These are phyloP conservation scores for Ogataea populi-albae DNA, from an alignment of 805 yeast genomes.

Conservation along the genomic window DNA sequence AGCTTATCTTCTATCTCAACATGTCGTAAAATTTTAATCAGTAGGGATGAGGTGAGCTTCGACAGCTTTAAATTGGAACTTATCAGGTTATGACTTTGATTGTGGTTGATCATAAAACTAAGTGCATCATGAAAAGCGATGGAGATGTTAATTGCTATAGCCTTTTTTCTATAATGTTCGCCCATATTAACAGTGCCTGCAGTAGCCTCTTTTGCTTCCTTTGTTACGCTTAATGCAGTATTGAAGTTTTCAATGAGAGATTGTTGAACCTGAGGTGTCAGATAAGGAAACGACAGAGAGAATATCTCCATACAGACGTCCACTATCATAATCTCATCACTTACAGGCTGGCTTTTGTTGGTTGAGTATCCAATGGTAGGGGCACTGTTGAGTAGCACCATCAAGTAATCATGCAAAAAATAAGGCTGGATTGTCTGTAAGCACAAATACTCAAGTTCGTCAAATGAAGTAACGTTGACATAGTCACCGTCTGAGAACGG, in stretches of 20 bases:
- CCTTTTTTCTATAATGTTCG: slow-evolving; percentile 32
- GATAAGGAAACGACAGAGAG: slow-evolving; percentile 62
- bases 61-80: slow-evolving; percentile 18
- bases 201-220: slow-evolving; percentile 10
- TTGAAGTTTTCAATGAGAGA: slow-evolving; percentile 83
- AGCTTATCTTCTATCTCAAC: slow-evolving; percentile 10
- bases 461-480: slow-evolving; percentile 31
- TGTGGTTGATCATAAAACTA: slow-evolving; percentile 26
- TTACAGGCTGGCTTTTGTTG: slow-evolving; percentile 36
- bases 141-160: slow-evolving; percentile 59
- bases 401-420: slow-evolving; percentile 41
- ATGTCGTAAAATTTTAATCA: slow-evolving; percentile 30
- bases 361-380: slow-evolving; percentile 35
- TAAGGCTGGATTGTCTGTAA: slow-evolving; percentile 39
- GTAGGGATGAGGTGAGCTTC: slow-evolving; percentile 19
- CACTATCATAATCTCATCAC: slow-evolving; percentile 52
- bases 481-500: slow-evolving; percentile 28
- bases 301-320: slow-evolving; percentile 79
- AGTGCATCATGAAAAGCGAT: slow-evolving; percentile 60
- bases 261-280: slow-evolving; percentile 77
- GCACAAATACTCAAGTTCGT: slow-evolving; percentile 32
- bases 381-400: slow-evolving; percentile 29
- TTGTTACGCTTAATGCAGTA: slow-evolving; percentile 37
- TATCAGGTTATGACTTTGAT: slow-evolving; percentile 8
- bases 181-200: slow-evolving; percentile 5